These are phyloP conservation scores for Xanthoconium purpureum DNA, from an alignment of 768 basidiomycete genomes.

Conservation along the genomic window DNA sequence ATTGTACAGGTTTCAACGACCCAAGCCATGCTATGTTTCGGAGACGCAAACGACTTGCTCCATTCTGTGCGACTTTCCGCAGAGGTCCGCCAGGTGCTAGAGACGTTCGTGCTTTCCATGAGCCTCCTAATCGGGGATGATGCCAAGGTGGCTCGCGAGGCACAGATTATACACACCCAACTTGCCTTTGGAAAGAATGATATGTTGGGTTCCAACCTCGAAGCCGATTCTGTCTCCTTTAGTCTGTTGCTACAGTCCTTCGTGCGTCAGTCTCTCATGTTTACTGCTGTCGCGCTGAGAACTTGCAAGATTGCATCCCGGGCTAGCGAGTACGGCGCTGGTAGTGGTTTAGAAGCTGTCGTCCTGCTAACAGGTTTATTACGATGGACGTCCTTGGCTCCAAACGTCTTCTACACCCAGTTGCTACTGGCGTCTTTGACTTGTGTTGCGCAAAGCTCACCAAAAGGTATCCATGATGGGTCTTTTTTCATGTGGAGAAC, in stretches of 20 bases:
- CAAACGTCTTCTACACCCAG: slow-evolving; percentile 65
- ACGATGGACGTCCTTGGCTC: slow-evolving; percentile 62
- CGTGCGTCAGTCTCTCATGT: slow-evolving; percentile 36
- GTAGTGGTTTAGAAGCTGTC: slow-evolving; percentile 50
- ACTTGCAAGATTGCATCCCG: slow-evolving; percentile 51
- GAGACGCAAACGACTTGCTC: slow-evolving; percentile 53
- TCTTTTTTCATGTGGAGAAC: slow-evolving; percentile 57
- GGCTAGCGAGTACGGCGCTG: slow-evolving; percentile 61
- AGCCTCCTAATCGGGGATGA: slow-evolving; percentile 66
- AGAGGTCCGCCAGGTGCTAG: slow-evolving; percentile 54
- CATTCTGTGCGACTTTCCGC: slow-evolving; percentile 50
- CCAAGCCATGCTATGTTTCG: slow-evolving; percentile 50
- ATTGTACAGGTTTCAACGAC: slow-evolving; percentile 58
- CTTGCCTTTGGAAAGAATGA: slow-evolving; percentile 57
- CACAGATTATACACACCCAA: slow-evolving; percentile 70
- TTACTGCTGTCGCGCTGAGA: neutral
- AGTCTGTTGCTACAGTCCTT: slow-evolving; percentile 59
- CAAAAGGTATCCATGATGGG: slow-evolving; percentile 30
- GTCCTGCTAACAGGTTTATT: slow-evolving; percentile 54
- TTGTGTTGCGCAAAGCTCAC: slow-evolving; percentile 53
- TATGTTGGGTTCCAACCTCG: slow-evolving; percentile 53
- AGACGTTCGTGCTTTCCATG: slow-evolving; percentile 56
- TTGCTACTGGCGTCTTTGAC: slow-evolving; percentile 60
- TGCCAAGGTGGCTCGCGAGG: slow-evolving; percentile 64
- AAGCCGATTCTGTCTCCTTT: slow-evolving; percentile 63